Base-by-base conservation (phyloP, 2,329 filamentous ascomycete genomes). In the Penicillium sp. region DNA sequence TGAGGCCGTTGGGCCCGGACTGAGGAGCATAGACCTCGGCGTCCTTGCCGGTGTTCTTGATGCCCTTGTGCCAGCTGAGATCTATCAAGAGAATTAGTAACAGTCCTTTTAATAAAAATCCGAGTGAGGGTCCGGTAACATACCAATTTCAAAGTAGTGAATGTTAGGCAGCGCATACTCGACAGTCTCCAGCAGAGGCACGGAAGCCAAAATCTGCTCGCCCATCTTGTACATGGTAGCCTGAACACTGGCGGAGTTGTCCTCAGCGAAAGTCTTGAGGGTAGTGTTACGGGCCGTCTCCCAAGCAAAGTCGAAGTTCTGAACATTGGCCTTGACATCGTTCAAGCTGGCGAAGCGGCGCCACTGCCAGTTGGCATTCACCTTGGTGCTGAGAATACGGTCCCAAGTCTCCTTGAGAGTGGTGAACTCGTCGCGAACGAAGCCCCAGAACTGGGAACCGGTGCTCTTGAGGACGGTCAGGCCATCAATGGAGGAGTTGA, bases 211-310 rank as follows among this genome's bases (percentile, higher is more conserved):
- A 68, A 99, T 97, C 76, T 89, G 83, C 77, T 94, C 90, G 70
- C 86, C 88, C 94, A 99, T 99, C 83, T 97, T 96, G 83, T 97
- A 99, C 95, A 99, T 98, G 63, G 94, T 98, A 71, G 89, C 89
- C 81, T 99, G 95, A 26, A 99, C 95, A 71, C 92, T 96, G 51
- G 95, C 91, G 71, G 92, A 96, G 74, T 93, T 84, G 73, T 99
- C 93, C 73, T 89, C 86, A 45, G 95, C 94, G 73, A 99, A 99
- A 0, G 88, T 91, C 80, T 91, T 90, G 76, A 97, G 84, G n/a
- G 93, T 97, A 75, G 96, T 95, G 56, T 83, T 82, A 63, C 92
- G 85, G n/a, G 92, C 92, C 57, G 84, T 83, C 66, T 88, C 82
- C 85, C 89, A 97, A 22, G 93, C 91, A 64, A 82, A 79, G 75